phyloP scores from a whole-genome alignment of 2,329 filamentous ascomycete species.

The Diaporthe sp. region DNA sequence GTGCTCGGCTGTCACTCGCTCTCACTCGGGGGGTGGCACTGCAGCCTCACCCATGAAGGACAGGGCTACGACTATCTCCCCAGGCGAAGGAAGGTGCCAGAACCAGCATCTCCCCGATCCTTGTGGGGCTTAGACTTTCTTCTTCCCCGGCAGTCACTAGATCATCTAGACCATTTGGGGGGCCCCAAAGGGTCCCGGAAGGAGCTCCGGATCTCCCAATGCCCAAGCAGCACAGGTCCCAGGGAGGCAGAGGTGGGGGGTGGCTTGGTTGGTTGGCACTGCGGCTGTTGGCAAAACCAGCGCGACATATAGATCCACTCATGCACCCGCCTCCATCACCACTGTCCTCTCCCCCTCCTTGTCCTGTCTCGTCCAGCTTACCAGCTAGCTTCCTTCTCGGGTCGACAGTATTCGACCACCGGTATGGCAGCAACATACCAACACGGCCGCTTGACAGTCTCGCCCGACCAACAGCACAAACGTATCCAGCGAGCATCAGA shows the following conservation, averaged over 20 bases:
- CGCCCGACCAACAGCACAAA: neutral
- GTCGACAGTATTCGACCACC: neutral
- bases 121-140: conserved; percentile 24
- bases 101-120: conserved; percentile 22
- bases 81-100: conserved; percentile 22
- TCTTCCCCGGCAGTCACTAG: neutral
- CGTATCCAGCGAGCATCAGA: neutral
- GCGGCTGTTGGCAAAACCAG: conserved; percentile 20
- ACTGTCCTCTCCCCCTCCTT: neutral
- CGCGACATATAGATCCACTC: conserved; percentile 27
- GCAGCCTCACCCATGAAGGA: neutral
- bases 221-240: neutral
- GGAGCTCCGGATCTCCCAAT: neutral
- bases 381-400: neutral
- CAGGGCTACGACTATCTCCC: conserved; percentile 9
- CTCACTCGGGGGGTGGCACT: conserved; percentile 7
- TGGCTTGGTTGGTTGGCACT: neutral
- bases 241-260: neutral
- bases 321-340: conserved; percentile 6
- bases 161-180: neutral
- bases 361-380: neutral
- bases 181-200: neutral
- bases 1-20: neutral
- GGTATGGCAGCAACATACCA: neutral
- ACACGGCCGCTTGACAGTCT: neutral